Conservation (phyloP, 768 basidiomycete species). For the Leucocoprinus leucothites region DNA sequence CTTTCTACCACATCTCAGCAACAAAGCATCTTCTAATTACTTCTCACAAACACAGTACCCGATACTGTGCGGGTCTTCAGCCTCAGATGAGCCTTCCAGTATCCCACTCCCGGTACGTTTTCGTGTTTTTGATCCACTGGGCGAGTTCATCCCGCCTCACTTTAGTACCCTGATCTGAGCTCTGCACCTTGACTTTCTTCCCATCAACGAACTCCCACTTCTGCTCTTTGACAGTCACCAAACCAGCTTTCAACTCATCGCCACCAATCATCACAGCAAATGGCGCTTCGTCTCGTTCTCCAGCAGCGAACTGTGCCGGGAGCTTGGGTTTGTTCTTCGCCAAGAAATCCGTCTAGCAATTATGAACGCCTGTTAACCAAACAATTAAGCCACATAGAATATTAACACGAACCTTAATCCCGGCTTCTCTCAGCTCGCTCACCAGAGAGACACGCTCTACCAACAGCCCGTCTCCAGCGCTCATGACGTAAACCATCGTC, state of each 20-base stretch:
- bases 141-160: slow-evolving; percentile 62
- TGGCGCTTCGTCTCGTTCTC: slow-evolving; percentile 89
- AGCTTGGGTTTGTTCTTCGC: slow-evolving; percentile 92
- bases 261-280: slow-evolving; percentile 91
- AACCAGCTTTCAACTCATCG: slow-evolving; percentile 79
- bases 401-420: slow-evolving; percentile 68
- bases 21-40: no score
- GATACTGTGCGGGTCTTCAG: no score
- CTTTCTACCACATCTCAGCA: no score
- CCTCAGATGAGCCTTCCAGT: slow-evolving; percentile 24
- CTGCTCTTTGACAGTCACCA: slow-evolving; percentile 92
- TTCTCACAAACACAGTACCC: no score
- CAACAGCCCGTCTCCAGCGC: slow-evolving; percentile 84
- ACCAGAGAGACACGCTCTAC: slow-evolving; percentile 82
- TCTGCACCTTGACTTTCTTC: slow-evolving; percentile 64
- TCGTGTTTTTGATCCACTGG: slow-evolving; percentile 54
- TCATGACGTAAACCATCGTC: slow-evolving; percentile 93
- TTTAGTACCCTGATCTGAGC: slow-evolving; percentile 60
- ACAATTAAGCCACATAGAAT: background rate
- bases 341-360: slow-evolving; percentile 78
- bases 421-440: slow-evolving; percentile 76
- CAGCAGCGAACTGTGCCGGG: slow-evolving; percentile 80
- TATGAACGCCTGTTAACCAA: background rate
- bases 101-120: slow-evolving; percentile 43
- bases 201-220: slow-evolving; percentile 74